Evolutionary conservation across 2,329 filamentous ascomycete species (phyloP).

Genomic region (Aspergillus japonicus): DNA sequence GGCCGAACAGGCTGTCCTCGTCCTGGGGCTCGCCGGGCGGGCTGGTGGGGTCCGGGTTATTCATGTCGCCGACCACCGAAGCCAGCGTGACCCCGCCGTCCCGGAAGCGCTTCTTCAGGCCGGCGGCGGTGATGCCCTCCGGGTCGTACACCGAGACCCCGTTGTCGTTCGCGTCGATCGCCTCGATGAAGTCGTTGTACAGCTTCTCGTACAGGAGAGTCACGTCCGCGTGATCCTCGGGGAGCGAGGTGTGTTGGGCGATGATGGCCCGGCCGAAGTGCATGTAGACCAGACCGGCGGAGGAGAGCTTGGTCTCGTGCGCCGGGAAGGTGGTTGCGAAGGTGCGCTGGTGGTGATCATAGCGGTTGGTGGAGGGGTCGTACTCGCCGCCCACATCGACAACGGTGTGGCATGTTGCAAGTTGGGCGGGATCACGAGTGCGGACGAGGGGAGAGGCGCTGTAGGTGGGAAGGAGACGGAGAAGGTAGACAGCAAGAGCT

Average conservation of each 20-base stretch:
- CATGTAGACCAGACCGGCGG: conserved; percentile 90
- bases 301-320: conserved; percentile 83
- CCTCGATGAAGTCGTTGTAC: conserved; percentile 91
- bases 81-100: conserved; percentile 81
- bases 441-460: conserved; percentile 71
- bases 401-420: conserved; percentile 85
- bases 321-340: conserved; percentile 84
- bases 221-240: conserved; percentile 65
- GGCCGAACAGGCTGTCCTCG: conserved; percentile 77
- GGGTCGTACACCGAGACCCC: conserved; percentile 82
- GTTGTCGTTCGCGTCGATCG: conserved; percentile 96
- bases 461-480: conserved; percentile 84
- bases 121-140: conserved; percentile 64
- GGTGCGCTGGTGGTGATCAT: conserved; percentile 95
- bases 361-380: conserved; percentile 71
- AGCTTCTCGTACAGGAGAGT: conserved; percentile 79
- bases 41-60: conserved; percentile 58
- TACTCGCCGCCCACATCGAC: conserved; percentile 98
- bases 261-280: conserved; percentile 90
- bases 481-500: conserved; percentile 92
- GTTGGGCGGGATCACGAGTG: conserved; percentile 76
- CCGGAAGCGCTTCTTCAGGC: conserved; percentile 77
- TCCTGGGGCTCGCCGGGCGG: conserved; percentile 62
- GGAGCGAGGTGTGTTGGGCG: conserved; percentile 60
- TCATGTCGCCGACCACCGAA: conserved; percentile 76